Conservation (phyloP, 768 basidiomycete species). For the Inosperma sp. region DNA sequence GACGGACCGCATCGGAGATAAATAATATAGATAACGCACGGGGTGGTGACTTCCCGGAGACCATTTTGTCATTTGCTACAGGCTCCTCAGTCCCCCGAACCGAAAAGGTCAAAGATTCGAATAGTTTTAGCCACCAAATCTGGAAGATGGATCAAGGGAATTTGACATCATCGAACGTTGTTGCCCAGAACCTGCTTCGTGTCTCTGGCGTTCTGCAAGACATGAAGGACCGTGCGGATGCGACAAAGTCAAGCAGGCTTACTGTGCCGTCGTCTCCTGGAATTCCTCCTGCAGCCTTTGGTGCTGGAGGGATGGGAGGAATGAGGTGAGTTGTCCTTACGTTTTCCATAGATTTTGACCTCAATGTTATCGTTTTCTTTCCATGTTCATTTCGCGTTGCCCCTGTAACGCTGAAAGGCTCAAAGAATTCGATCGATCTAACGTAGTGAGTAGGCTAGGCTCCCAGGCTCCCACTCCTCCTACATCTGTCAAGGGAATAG, state of each 20-base stretch:
- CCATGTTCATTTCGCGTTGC: neutral
- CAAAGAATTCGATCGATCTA: constrained; percentile 75
- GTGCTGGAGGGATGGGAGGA: constrained; percentile 74
- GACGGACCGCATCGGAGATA: too few relatives aligned
- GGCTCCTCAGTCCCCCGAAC: too few relatives aligned
- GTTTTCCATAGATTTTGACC: neutral
- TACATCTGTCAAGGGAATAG: constrained; percentile 81
- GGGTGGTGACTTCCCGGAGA: too few relatives aligned
- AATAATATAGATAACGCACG: too few relatives aligned
- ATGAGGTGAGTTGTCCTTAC: constrained; percentile 16
- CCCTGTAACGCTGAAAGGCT: constrained; percentile 43
- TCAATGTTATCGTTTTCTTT: neutral
- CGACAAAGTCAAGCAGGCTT: constrained; percentile 4
- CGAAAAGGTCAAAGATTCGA: too few relatives aligned
- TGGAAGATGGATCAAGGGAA: constrained; percentile 23
- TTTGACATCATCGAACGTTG: constrained; percentile 30
- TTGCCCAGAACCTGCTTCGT: constrained; percentile 44
- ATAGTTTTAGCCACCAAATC: too few relatives aligned
- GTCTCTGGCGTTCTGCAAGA: constrained; percentile 50
- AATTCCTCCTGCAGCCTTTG: constrained; percentile 58
- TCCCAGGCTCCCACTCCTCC: constrained; percentile 79
- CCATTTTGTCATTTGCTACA: too few relatives aligned
- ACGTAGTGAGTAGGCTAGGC: constrained; percentile 60
- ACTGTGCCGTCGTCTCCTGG: constrained; percentile 35
- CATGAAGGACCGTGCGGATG: constrained; percentile 36